Evolutionary conservation across 106 monocot genomes (phyloP).

Genomic region (Phalaenopsis aphrodite): DNA sequence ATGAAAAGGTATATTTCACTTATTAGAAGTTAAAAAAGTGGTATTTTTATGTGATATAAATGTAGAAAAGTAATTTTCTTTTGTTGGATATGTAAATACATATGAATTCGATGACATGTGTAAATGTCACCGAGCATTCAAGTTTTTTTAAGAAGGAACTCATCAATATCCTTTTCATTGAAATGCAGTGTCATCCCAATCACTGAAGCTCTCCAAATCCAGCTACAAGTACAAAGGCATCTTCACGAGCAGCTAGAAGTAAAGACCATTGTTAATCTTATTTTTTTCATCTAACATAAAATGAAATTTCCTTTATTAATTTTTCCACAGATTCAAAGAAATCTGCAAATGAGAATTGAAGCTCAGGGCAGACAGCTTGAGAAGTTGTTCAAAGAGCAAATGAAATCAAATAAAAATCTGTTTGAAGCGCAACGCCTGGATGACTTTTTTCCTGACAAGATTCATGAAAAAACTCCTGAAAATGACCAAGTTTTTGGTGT

Average conservation of each 20-base stretch:
- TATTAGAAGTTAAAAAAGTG: too few relatives aligned
- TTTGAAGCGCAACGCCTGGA: constrained; percentile 13
- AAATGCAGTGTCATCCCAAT: constrained; percentile 39
- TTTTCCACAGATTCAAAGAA: constrained; percentile 23
- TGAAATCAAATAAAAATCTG: constrained; percentile 24
- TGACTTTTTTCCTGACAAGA: constrained; percentile 6
- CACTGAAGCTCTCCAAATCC: constrained; percentile 43
- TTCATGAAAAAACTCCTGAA: background rate
- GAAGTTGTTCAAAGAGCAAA: constrained; percentile 36
- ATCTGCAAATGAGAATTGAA: constrained; percentile 38
- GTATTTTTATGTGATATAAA: too few relatives aligned
- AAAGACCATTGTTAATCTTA: background rate
- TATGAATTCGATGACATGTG: too few relatives aligned
- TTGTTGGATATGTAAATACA: too few relatives aligned
- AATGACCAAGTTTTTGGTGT: background rate
- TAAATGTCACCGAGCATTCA: background rate
- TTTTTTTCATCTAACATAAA: background rate
- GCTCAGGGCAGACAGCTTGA: constrained; percentile 36
- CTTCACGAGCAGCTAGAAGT: constrained; percentile 24
- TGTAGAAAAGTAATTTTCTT: too few relatives aligned
- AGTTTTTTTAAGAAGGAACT: background rate
- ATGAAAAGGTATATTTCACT: too few relatives aligned
- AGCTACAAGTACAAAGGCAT: constrained; percentile 44
- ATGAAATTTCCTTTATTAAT: background rate
- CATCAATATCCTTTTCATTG: background rate